Base-by-base conservation (phyloP, 495 filamentous ascomycete species). In the Aspergillus haitiensis region DNA sequence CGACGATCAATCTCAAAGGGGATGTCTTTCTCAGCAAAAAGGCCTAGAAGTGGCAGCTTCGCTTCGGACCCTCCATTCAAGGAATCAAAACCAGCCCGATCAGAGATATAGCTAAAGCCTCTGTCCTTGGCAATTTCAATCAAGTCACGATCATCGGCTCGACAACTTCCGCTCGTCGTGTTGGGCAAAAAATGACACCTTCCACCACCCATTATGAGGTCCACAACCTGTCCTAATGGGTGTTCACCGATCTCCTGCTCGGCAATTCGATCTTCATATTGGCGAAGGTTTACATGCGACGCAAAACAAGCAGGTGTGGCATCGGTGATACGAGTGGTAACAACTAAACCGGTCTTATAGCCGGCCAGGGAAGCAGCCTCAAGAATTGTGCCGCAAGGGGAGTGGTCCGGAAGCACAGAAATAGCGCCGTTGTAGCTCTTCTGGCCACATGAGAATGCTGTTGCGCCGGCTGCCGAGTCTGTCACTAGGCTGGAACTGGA, bases 381-480 rank as follows among this genome's bases (percentile, higher is more conserved):
- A 27, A 98, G 82, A 3, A 98, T 90, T 2, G 92, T 97, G 4
- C 93, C 95, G 68, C 94, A 98, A 2, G 94, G 92, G 3, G 83
- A 83, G 67, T 87, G 85, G 69, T 93, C 86, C 0, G 93, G 92
- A 12, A 93, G 79, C 64, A 95, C 88, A 13, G 92, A 88, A 63
- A 98, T 98, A 53, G 94, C 94, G 13, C 90, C 91, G 69, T 98
- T 98, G 73, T 98, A 98, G 71, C 86, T 94, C 81, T 98, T 98
- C 63, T 77, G 68, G 7, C 86, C 91, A 63, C 94, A 98, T 1
- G 90, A 92, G 73, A 98, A 98, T 1, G 94, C 94, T 1, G 94
- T 98, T 7, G 94, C 94, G 11, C 94, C 94, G 36, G 94, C 94
- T 3, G 94, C 94, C 42, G 90, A 95, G 73, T 98, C 94, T 0